phyloP scores from a whole-genome alignment of 495 filamentous ascomycete species.

The Aspergillus coremiiformis region DNA sequence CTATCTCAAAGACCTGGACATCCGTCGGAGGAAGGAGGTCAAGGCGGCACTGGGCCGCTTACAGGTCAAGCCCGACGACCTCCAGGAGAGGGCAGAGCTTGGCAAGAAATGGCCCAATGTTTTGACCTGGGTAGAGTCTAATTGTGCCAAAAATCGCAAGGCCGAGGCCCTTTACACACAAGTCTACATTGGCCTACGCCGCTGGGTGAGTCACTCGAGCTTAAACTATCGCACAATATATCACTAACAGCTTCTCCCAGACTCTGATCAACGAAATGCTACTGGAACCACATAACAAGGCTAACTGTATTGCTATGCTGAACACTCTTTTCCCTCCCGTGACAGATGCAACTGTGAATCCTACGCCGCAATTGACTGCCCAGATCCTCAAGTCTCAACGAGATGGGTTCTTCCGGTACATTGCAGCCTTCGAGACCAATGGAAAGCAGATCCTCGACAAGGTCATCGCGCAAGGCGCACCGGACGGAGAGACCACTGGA shows the following conservation, averaged over 20 bases:
- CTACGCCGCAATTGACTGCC: slow-evolving; percentile 49
- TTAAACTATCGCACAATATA: neutral
- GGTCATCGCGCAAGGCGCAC: slow-evolving; percentile 47
- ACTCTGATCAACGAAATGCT: slow-evolving; percentile 65
- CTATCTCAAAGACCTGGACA: slow-evolving; percentile 63
- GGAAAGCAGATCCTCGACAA: slow-evolving; percentile 49
- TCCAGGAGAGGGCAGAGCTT: slow-evolving; percentile 32
- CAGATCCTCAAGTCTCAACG: slow-evolving; percentile 51
- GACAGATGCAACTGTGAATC: slow-evolving; percentile 36
- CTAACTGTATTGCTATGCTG: slow-evolving; percentile 66
- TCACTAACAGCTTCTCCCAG: slow-evolving; percentile 32
- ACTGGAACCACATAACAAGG: slow-evolving; percentile 55
- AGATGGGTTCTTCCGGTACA: slow-evolving; percentile 59
- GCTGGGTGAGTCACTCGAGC: slow-evolving; percentile 50
- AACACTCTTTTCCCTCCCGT: slow-evolving; percentile 67
- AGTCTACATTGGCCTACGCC: slow-evolving; percentile 58
- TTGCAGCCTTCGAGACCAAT: slow-evolving; percentile 51
- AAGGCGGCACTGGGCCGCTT: slow-evolving; percentile 38
- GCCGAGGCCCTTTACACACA: slow-evolving; percentile 58
- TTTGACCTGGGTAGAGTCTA: slow-evolving; percentile 45
- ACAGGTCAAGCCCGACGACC: slow-evolving; percentile 34
- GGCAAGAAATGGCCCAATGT: slow-evolving; percentile 44
- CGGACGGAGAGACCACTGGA: slow-evolving; percentile 43
- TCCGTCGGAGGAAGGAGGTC: slow-evolving; percentile 55
- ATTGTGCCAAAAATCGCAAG: slow-evolving; percentile 48